Percentiles rank a stretch among this genome's conserved stretches.
Conservation (phyloP, 139 green algal genomes). For the Micractinium sp. region DNA sequence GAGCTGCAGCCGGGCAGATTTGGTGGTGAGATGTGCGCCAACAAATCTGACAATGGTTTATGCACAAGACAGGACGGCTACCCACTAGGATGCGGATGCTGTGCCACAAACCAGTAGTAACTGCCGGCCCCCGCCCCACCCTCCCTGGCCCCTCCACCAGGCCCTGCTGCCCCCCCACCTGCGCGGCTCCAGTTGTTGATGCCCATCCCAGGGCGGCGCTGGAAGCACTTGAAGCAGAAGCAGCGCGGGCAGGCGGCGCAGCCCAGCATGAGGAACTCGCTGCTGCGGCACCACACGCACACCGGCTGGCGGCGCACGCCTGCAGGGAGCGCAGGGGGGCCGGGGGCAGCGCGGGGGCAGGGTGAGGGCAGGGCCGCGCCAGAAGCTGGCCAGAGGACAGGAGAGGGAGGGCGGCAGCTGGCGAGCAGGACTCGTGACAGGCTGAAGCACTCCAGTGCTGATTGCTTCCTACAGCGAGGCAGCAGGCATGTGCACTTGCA, state of each 20-base stretch:
- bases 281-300: slow-evolving; percentile 22
- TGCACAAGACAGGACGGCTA: too few relatives aligned
- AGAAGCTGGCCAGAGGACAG: not conserved
- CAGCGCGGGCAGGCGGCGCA: slow-evolving; percentile 32
- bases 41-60: too few relatives aligned
- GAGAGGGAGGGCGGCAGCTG: not conserved
- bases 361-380: not conserved
- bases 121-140: too few relatives aligned
- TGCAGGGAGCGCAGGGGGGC: not conserved
- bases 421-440: not conserved
- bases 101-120: too few relatives aligned
- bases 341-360: not conserved
- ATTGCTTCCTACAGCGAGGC: not conserved
- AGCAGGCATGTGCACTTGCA: not conserved
- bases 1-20: too few relatives aligned
- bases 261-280: slow-evolving; percentile 25
- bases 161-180: not conserved
- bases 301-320: not conserved
- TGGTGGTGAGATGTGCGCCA: too few relatives aligned
- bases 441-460: not conserved
- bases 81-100: too few relatives aligned
- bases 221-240: slow-evolving; percentile 58
- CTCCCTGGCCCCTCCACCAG: too few relatives aligned
- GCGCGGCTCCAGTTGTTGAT: slow-evolving; percentile 45
- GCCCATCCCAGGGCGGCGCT: slow-evolving; percentile 37